A percentile compares a stretch with the other conserved stretches of the same genome.
phyloP scores from a whole-genome alignment of 164 flowering plant species.

The Chimonanthus salicifolius region DNA sequence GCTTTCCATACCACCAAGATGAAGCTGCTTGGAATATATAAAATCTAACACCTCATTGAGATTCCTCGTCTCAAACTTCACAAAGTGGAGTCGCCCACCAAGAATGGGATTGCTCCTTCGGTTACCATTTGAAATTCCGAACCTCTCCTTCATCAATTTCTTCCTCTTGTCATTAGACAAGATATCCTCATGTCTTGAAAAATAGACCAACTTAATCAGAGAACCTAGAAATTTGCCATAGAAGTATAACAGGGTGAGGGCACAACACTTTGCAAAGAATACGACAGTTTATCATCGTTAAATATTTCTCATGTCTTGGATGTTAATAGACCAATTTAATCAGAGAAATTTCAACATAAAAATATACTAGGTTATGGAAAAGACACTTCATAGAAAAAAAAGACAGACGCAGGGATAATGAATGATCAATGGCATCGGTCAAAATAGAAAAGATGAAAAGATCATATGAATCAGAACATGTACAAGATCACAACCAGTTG shows the following conservation, averaged over 20 bases:
- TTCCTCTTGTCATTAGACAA: constrained; percentile 57
- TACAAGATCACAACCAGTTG: too few relatives aligned
- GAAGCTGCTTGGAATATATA: constrained; percentile 88
- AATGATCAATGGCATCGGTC: too few relatives aligned
- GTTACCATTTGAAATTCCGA: constrained; percentile 64
- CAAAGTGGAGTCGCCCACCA: constrained; percentile 98
- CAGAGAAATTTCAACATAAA: too few relatives aligned
- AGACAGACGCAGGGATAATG: too few relatives aligned
- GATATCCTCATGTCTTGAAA: constrained; percentile 84
- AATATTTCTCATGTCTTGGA: too few relatives aligned
- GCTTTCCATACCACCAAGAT: constrained; percentile 53
- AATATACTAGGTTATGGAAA: too few relatives aligned
- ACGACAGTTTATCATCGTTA: too few relatives aligned
- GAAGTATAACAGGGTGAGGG: neutral
- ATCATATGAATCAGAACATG: too few relatives aligned
- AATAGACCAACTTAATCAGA: constrained; percentile 87
- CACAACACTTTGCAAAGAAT: neutral
- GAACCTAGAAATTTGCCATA: constrained; percentile 49
- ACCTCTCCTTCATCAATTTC: constrained; percentile 49
- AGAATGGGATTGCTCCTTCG: constrained; percentile 87
- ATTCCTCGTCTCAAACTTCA: constrained; percentile 94
- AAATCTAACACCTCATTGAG: constrained; percentile 88
- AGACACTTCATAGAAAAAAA: too few relatives aligned
- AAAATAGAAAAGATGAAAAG: too few relatives aligned
- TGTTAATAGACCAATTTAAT: too few relatives aligned